Percentiles rank a stretch among this genome's conserved stretches.
Evolutionary conservation across 768 basidiomycete genomes (phyloP).

Genomic region (Polyporus arcularius): DNA sequence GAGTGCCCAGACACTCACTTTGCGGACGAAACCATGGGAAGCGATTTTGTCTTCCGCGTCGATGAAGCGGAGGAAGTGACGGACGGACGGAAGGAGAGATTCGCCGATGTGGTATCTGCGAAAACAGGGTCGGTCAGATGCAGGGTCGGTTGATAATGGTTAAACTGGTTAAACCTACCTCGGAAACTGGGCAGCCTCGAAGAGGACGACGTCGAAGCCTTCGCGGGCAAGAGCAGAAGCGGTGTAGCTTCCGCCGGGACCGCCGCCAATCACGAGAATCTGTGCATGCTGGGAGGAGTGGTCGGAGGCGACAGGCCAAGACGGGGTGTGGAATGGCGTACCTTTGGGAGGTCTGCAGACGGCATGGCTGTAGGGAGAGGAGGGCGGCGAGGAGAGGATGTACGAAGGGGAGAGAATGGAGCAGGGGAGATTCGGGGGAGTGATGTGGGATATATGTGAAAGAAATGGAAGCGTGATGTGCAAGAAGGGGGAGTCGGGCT

Average conservation of each 20-base stretch:
- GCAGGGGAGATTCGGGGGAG: neutral
- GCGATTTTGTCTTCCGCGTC: slow-evolving; percentile 46
- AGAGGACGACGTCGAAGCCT: slow-evolving; percentile 55
- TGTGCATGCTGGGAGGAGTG: slow-evolving; percentile 26
- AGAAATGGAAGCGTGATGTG: neutral
- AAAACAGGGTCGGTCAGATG: neutral
- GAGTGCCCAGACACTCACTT: slow-evolving; percentile 37
- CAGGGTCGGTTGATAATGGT: neutral
- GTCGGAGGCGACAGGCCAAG: neutral
- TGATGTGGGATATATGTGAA: neutral
- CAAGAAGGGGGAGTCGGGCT: neutral
- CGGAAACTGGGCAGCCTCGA: slow-evolving; percentile 59
- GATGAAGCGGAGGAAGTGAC: slow-evolving; percentile 55
- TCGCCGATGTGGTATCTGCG: slow-evolving; percentile 50
- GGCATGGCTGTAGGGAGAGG: slow-evolving; percentile 6
- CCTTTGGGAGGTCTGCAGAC: slow-evolving; percentile 12
- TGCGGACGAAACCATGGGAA: slow-evolving; percentile 45
- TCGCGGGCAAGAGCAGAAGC: slow-evolving; percentile 58
- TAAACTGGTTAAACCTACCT: slow-evolving; percentile 42
- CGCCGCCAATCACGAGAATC: slow-evolving; percentile 59
- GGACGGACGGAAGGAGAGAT: slow-evolving; percentile 50
- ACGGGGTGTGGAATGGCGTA: neutral
- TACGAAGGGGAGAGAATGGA: neutral
- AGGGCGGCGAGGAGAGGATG: neutral
- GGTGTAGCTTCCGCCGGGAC: slow-evolving; percentile 59